phyloP scores from a whole-genome alignment of 2,329 filamentous ascomycete genomes.

The Apiospora koreana region DNA sequence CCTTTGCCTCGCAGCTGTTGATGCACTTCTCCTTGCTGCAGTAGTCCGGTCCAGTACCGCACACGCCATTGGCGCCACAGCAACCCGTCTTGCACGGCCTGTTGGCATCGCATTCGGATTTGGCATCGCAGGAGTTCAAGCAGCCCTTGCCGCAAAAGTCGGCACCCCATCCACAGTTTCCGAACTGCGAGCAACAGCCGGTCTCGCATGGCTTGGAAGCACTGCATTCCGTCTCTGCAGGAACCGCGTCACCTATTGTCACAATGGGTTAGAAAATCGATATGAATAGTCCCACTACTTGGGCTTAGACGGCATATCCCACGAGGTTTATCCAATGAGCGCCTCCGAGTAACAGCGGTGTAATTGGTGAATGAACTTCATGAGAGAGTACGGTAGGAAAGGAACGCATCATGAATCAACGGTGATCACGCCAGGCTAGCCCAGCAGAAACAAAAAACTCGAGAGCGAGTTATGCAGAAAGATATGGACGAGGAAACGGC shows the following conservation, averaged over 20 bases:
- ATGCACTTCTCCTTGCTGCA: neutral
- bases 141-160: neutral
- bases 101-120: neutral
- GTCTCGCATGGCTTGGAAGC: neutral
- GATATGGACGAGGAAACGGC: neutral
- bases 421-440: too few relatives aligned
- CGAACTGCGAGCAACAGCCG: neutral
- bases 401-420: too few relatives aligned
- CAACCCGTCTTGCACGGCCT: neutral
- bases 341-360: too few relatives aligned
- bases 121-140: neutral
- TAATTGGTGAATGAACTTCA: too few relatives aligned
- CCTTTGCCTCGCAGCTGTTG: neutral
- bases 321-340: too few relatives aligned
- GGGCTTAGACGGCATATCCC: too few relatives aligned
- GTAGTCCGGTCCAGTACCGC: neutral
- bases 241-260: neutral
- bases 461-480: neutral
- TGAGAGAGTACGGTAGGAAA: too few relatives aligned
- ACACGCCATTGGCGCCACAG: neutral
- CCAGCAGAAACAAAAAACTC: too few relatives aligned
- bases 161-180: neutral
- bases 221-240: neutral
- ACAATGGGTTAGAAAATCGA: neutral
- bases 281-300: too few relatives aligned